Conservation (phyloP, 2,329 filamentous ascomycete species). For the Cytospora mali region DNA sequence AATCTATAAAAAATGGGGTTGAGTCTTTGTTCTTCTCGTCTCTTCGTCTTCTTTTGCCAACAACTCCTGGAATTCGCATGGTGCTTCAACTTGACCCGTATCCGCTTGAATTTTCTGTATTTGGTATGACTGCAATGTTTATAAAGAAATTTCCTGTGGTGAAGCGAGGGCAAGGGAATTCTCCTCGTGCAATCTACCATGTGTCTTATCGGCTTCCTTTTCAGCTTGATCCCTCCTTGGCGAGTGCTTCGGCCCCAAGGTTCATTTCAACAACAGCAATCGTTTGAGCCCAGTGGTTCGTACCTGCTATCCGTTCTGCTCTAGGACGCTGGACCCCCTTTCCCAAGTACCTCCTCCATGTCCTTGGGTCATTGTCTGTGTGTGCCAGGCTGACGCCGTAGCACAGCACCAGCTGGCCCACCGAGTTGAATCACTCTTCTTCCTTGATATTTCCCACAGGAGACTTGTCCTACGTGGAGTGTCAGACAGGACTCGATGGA, state of each 20-base stretch:
- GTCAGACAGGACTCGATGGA: constrained; percentile 15
- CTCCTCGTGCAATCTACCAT: not conserved
- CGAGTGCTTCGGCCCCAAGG: not conserved
- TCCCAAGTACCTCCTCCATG: not conserved
- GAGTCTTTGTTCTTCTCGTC: not conserved
- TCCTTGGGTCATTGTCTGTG: not conserved
- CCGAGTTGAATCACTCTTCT: not conserved
- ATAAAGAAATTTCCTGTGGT: not conserved
- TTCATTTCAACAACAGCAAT: not conserved
- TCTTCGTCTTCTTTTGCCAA: not conserved
- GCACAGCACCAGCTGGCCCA: not conserved
- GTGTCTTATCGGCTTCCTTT: not conserved
- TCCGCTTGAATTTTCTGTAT: not conserved
- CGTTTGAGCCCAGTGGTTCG: not conserved
- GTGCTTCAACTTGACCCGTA: not conserved
- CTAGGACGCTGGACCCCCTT: not conserved
- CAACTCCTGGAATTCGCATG: not conserved
- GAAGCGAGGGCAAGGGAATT: not conserved
- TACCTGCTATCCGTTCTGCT: not conserved
- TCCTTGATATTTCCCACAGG: constrained; percentile 1
- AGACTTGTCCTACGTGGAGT: constrained; percentile 9
- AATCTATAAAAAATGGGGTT: too few species aligned
- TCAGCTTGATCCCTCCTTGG: not conserved
- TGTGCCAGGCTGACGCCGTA: constrained; percentile 13
- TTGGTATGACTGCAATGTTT: not conserved